Base-by-base conservation (phyloP, 108 stramenopile genomes). In the Conticribra weissflogii region DNA sequence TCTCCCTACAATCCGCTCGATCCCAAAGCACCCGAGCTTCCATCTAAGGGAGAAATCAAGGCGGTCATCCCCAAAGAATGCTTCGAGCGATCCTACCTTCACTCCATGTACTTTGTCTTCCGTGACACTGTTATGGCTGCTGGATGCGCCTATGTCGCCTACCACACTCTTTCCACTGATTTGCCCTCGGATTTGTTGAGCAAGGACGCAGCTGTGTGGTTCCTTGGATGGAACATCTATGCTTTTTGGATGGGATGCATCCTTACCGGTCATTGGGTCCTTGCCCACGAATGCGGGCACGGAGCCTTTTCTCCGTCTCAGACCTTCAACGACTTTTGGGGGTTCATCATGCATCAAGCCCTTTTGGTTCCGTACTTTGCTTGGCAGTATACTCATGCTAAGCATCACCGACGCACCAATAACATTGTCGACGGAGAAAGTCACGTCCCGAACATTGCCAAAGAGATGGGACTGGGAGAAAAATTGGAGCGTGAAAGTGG, bases 271-370 rank as follows among this genome's bases (percentile, higher is more conserved):
- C 96, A 97, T 24, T 99, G 99, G 99, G 99, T 99, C 24, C 70
- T 99, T 1, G 98, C 95, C 1, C 99, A 99, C 72, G 99, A 99
- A 66, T 98, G 98, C 67, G 99, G 99, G 50, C 99, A 99, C 74
- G 96, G 97, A 46, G 96, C 98, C 61, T 99, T 98, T 70, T 95
- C 94, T 16, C 86, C 90, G 2, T 86, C 75, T 31, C 92, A 98
- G 78, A 77, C 86, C 27, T 86, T 97, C 65, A 99, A 99, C 74
- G 97, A 99, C 81, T 57, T 86, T 36, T 89, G 97, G 48, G 99
- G 99, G 55, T 94, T 91, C 71, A 62, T 99, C 54, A 74, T 96
- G 76, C 99, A 99, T 79, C 96, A 97, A 46, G 90, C 88, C 1
- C 81, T 99, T 52, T 82, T 99, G 34, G 99, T 99, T 25, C 99